A percentile compares a stretch with the other conserved stretches of the same genome.
Evolutionary conservation across 2,329 filamentous ascomycete genomes (phyloP).

Genomic region (Chrysoporthe deuterocubensis): DNA sequence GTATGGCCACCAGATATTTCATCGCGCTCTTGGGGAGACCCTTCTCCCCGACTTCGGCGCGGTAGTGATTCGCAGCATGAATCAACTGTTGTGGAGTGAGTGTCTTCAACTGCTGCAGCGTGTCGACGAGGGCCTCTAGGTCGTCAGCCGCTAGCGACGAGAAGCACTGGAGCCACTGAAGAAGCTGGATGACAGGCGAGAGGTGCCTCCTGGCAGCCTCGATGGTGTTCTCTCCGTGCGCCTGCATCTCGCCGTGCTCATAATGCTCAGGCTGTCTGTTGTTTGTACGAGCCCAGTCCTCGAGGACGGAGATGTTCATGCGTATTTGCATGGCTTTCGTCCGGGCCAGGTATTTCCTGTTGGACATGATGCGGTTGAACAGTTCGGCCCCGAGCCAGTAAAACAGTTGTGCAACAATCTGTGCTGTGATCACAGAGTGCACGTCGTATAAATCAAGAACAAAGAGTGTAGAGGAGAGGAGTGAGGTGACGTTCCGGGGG

Average conservation of each 20-base stretch:
- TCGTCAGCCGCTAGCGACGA: slow-evolving; percentile 87
- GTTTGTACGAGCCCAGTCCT: slow-evolving; percentile 94
- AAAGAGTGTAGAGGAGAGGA: slow-evolving; percentile 94
- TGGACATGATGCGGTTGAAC: slow-evolving; percentile 98
- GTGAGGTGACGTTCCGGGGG: slow-evolving; percentile 91
- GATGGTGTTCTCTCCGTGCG: slow-evolving; percentile 83
- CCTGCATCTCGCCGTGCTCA: slow-evolving; percentile 85
- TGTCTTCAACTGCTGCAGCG: slow-evolving; percentile 84
- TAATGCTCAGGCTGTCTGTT: slow-evolving; percentile 95
- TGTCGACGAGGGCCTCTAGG: slow-evolving; percentile 83
- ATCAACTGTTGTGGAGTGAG: slow-evolving; percentile 87
- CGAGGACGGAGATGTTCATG: slow-evolving; percentile 94
- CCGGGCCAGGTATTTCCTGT: slow-evolving; percentile 88
- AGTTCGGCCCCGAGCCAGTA: slow-evolving; percentile 97
- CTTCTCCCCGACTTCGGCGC: slow-evolving; percentile 94
- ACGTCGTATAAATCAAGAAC: slow-evolving; percentile 99
- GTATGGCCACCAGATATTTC: slow-evolving; percentile 81
- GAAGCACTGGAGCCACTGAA: slow-evolving; percentile 98
- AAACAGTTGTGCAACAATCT: slow-evolving; percentile 88
- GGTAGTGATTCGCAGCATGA: slow-evolving; percentile 89
- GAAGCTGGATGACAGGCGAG: slow-evolving; percentile 85
- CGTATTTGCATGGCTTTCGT: slow-evolving; percentile 99
- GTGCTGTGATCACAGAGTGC: slow-evolving; percentile 91
- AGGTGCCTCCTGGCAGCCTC: slow-evolving; percentile 85
- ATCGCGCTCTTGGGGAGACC: slow-evolving; percentile 84